phyloP scores from a whole-genome alignment of 192 early-diverging fungal species.

The Coemansia sp. region DNA sequence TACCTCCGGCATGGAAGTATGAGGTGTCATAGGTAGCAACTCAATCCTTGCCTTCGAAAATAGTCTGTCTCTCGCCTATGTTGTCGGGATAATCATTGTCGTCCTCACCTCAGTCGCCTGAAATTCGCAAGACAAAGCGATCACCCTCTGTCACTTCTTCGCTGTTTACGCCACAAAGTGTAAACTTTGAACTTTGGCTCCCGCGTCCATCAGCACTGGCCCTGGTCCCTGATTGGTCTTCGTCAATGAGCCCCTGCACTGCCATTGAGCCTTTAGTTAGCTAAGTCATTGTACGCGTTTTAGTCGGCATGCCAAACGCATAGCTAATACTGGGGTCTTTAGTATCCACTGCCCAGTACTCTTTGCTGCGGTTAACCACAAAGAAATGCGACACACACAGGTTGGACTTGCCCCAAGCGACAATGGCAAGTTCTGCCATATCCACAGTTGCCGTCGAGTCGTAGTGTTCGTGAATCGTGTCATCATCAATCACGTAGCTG shows the following conservation, averaged over 20 bases:
- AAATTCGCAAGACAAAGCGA: not conserved
- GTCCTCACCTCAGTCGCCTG: not conserved
- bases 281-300: not conserved
- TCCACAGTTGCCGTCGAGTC: not conserved
- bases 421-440: not conserved
- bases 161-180: not conserved
- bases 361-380: not conserved
- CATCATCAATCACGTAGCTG: not conserved
- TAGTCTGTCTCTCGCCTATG: not conserved
- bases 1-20: too few species aligned
- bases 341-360: not conserved
- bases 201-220: not conserved
- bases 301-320: not conserved
- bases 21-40: not conserved
- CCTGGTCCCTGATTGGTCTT: not conserved
- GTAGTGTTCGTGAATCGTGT: conserved; percentile 1
- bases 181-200: not conserved
- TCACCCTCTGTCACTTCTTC: not conserved
- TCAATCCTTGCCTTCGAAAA: not conserved
- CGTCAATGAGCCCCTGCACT: not conserved
- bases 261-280: not conserved
- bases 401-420: not conserved
- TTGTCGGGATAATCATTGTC: not conserved
- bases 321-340: not conserved
- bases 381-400: not conserved